phyloP scores from a whole-genome alignment of 140 eudicot genomes.

The Ambrosia hybrid region DNA sequence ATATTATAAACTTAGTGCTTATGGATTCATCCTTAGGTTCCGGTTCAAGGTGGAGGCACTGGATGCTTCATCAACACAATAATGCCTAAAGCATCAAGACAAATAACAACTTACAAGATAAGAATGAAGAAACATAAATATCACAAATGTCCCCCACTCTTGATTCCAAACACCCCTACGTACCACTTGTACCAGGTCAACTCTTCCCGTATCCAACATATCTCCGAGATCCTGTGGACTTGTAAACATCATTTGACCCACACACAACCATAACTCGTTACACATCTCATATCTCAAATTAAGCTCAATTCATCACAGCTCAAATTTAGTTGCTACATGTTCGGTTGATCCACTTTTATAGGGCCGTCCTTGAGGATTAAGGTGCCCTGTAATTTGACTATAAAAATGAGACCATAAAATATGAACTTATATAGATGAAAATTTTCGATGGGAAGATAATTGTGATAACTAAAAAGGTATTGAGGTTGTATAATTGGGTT shows the following conservation, averaged over 20 bases:
- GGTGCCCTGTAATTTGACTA: no score
- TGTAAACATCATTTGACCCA: slow-evolving; percentile 30
- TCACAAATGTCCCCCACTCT: slow-evolving; percentile 21
- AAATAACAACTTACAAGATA: slow-evolving; percentile 1
- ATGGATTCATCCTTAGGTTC: not conserved
- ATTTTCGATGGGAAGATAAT: no score
- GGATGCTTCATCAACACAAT: slow-evolving; percentile 9
- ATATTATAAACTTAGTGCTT: no score
- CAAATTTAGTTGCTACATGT: slow-evolving; percentile 19
- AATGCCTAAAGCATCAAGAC: not conserved
- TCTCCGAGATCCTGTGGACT: slow-evolving; percentile 22
- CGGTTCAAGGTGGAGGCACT: not conserved
- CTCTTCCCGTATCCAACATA: slow-evolving; percentile 22
- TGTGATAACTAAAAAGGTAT: no score
- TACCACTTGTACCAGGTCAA: slow-evolving; percentile 24
- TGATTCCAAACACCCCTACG: slow-evolving; percentile 22
- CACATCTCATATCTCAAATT: not conserved
- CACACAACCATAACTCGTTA: not conserved
- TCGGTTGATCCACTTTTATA: slow-evolving; percentile 11
- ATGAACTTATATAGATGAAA: no score
- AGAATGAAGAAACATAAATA: slow-evolving; percentile 21
- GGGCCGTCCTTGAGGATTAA: no score
- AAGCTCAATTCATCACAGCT: slow-evolving; percentile 9
- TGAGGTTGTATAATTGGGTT: no score
- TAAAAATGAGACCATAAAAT: no score